These are phyloP conservation scores for Trichoderma koningiopsis DNA, from an alignment of 2,329 filamentous ascomycete genomes.

Conservation along the genomic window DNA sequence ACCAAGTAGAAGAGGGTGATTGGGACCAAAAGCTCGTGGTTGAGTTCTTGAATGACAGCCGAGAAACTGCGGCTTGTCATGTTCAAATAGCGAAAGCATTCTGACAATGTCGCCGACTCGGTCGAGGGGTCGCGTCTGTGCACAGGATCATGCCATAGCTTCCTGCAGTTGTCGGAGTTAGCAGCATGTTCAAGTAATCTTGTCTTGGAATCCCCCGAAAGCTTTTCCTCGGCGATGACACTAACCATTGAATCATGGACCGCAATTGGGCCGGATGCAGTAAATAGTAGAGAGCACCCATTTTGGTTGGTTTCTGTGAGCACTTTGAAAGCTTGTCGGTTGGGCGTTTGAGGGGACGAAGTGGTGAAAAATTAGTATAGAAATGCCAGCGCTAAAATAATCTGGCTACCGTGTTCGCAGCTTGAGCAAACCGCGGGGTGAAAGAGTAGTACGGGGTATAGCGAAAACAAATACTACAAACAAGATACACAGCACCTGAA, in stretches of 20 bases:
- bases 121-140: conserved; percentile 77
- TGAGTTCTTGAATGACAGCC: conserved; percentile 91
- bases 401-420: conserved; percentile 3
- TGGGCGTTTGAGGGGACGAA: background rate
- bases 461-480: conserved; percentile 3
- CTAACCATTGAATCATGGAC: conserved; percentile 86
- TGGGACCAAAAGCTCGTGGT: conserved; percentile 88
- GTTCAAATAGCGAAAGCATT: conserved; percentile 85
- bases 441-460: conserved; percentile 2
- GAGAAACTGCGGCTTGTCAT: conserved; percentile 91
- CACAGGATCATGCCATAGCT: conserved; percentile 93
- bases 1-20: conserved; percentile 91
- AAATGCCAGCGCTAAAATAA: background rate
- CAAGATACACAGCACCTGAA: conserved; percentile 12
- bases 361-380: conserved; percentile 8
- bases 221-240: conserved; percentile 29
- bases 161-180: conserved; percentile 60
- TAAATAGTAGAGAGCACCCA: conserved; percentile 70
- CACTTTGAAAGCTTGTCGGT: background rate
- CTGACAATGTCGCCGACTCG: conserved; percentile 71
- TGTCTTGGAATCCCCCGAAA: background rate
- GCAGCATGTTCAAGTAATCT: conserved; percentile 5
- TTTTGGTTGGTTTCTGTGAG: conserved; percentile 42
- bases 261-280: conserved; percentile 78
- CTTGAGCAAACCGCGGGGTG: background rate